These are phyloP conservation scores for Bonia amplexicaulis DNA, from an alignment of 176 grass and related monocot species.

Conservation along the genomic window DNA sequence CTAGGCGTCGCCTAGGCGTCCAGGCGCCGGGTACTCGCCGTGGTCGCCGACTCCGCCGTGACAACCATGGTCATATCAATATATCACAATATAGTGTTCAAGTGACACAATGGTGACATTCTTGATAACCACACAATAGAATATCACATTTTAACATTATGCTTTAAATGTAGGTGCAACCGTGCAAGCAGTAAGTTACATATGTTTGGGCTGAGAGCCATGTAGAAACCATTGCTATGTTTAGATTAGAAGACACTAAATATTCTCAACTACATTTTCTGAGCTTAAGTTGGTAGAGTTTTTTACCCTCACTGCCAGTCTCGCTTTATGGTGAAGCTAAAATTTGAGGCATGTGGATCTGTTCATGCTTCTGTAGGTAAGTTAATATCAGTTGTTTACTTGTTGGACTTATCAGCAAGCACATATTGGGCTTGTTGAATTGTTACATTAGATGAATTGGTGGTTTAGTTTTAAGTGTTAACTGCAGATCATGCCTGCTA, in stretches of 20 bases:
- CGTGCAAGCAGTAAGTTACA: neutral
- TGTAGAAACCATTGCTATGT: neutral
- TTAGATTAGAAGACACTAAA: neutral
- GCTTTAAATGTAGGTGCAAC: neutral
- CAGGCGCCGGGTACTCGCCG: no score
- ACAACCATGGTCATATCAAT: neutral
- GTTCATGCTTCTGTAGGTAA: neutral
- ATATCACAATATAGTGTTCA: neutral
- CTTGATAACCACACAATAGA: neutral
- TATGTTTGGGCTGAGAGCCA: neutral
- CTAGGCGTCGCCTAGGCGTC: no score
- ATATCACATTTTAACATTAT: neutral
- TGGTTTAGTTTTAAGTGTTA: neutral
- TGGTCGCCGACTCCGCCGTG: no score
- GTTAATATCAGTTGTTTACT: neutral
- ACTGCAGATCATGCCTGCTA: neutral
- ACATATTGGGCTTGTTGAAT: neutral
- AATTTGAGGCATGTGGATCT: neutral
- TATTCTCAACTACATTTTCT: neutral
- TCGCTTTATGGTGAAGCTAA: neutral
- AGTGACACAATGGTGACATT: neutral
- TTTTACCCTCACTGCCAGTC: neutral
- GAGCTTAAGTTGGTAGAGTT: neutral
- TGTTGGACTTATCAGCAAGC: neutral
- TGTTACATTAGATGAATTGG: neutral